Evolutionary conservation across 805 yeast species (phyloP).

Genomic region (Wickerhamiella allomyrinae): DNA sequence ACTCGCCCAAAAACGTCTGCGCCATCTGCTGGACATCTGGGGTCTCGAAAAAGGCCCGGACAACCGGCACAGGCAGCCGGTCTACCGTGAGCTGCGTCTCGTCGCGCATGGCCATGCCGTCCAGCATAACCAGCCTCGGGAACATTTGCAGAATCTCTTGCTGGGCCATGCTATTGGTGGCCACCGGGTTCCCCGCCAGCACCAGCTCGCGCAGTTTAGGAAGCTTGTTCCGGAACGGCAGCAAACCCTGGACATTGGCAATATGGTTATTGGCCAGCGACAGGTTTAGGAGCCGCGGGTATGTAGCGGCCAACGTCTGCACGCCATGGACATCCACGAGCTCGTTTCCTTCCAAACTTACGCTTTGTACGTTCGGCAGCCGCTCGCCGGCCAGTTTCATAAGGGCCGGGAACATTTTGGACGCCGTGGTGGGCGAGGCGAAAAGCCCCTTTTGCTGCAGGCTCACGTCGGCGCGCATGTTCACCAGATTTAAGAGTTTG

Average conservation of each 20-base stretch:
- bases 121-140: slow-evolving; percentile 67
- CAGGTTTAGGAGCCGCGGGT: slow-evolving; percentile 63
- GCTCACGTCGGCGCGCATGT: slow-evolving; percentile 48
- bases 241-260: slow-evolving; percentile 42
- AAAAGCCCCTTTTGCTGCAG: slow-evolving; percentile 52
- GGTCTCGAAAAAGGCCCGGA: slow-evolving; percentile 71
- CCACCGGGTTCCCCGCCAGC: slow-evolving; percentile 64
- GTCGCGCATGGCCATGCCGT: slow-evolving; percentile 66
- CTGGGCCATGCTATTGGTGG: slow-evolving; percentile 31
- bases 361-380: slow-evolving; percentile 40
- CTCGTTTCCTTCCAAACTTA: slow-evolving; percentile 38
- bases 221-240: slow-evolving; percentile 66
- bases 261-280: slow-evolving; percentile 69
- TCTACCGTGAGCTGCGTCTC: slow-evolving; percentile 37
- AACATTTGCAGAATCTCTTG: slow-evolving; percentile 52
- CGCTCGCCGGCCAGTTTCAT: slow-evolving; percentile 63
- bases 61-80: slow-evolving; percentile 26
- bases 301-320: slow-evolving; percentile 53
- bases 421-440: slow-evolving; percentile 41
- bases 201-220: slow-evolving; percentile 59
- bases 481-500: slow-evolving; percentile 55
- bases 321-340: slow-evolving; percentile 47
- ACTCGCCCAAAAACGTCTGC: slow-evolving; percentile 65
- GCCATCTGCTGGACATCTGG: slow-evolving; percentile 53
- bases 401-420: slow-evolving; percentile 81